A percentile compares a stretch with the other conserved stretches of the same genome.
phyloP scores from a whole-genome alignment of 1,284 basidiomycete genomes.

The Vanrija sp. region DNA sequence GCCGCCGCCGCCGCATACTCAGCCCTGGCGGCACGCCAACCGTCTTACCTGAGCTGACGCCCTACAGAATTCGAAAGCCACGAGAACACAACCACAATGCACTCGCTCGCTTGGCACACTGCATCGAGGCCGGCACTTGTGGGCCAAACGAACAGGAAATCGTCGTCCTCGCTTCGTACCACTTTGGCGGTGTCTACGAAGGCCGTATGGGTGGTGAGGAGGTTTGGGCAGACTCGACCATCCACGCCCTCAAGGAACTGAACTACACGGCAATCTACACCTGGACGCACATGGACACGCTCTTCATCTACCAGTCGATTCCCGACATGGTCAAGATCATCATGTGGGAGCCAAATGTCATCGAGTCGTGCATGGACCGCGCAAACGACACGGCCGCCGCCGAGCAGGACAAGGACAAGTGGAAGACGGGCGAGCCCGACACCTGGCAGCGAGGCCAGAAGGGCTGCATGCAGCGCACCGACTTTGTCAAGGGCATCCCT shows the following conservation, averaged over 20 bases:
- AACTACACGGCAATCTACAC: slow-evolving; percentile 33
- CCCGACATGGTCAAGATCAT: slow-evolving; percentile 25
- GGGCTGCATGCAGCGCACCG: slow-evolving; percentile 21
- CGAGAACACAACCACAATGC: slow-evolving; percentile 6
- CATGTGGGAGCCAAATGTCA: slow-evolving; percentile 19
- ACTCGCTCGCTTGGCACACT: slow-evolving; percentile 20
- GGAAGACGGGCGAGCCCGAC: no score
- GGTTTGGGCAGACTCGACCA: slow-evolving; percentile 32
- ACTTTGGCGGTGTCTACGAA: slow-evolving; percentile 15
- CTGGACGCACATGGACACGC: slow-evolving; percentile 23
- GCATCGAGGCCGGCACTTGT: slow-evolving; percentile 20
- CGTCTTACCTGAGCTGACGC: not conserved
- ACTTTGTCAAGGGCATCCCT: slow-evolving; percentile 27
- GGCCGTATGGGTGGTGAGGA: slow-evolving; percentile 27
- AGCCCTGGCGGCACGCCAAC: not conserved
- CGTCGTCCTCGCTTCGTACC: slow-evolving; percentile 22
- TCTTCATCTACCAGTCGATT: slow-evolving; percentile 34
- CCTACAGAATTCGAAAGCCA: no score
- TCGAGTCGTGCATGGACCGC: slow-evolving; percentile 19
- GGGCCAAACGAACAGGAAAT: slow-evolving; percentile 22
- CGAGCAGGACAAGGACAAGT: not conserved
- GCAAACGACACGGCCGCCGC: slow-evolving; percentile 14
- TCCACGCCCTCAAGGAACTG: slow-evolving; percentile 22
- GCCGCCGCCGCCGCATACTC: not conserved
- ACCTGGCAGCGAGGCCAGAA: slow-evolving; percentile 16